phyloP scores from a whole-genome alignment of 1,139 yeast species.

The Suhomyces yuchorum region DNA sequence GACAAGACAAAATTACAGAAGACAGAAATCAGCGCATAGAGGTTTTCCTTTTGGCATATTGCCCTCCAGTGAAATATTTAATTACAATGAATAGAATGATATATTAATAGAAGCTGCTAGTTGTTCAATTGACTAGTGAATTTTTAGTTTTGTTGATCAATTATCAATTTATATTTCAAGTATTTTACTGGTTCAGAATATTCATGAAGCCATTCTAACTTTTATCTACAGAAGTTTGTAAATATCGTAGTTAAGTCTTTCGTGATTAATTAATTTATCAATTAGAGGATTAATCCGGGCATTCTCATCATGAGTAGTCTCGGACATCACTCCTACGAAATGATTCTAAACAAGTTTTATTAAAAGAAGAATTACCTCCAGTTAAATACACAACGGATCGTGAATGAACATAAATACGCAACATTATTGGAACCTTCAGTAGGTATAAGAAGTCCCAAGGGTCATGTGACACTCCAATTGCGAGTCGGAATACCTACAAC shows the following conservation, averaged over 20 bases:
- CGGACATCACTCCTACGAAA: too few relatives aligned
- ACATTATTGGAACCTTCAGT: neutral
- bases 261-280: too few relatives aligned
- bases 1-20: slow-evolving; percentile 10
- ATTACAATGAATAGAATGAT: neutral
- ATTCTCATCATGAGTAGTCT: too few relatives aligned
- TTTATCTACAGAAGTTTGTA: too few relatives aligned
- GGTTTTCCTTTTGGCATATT: too few relatives aligned
- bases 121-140: too few relatives aligned
- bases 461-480: slow-evolving; percentile 2
- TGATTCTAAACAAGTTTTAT: neutral
- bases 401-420: neutral
- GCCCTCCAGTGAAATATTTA: neutral
- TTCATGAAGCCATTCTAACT: too few relatives aligned
- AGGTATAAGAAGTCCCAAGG: neutral
- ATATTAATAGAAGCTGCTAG: neutral
- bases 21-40: slow-evolving; percentile 1
- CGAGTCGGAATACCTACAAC: slow-evolving; percentile 6
- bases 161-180: too few relatives aligned
- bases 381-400: neutral
- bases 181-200: too few relatives aligned
- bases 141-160: too few relatives aligned
- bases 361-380: neutral
- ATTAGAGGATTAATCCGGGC: too few relatives aligned
- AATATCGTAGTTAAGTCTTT: too few relatives aligned